Base-by-base conservation (phyloP, 192 early-diverging fungal genomes). In the Pilobolus umbonatus region DNA sequence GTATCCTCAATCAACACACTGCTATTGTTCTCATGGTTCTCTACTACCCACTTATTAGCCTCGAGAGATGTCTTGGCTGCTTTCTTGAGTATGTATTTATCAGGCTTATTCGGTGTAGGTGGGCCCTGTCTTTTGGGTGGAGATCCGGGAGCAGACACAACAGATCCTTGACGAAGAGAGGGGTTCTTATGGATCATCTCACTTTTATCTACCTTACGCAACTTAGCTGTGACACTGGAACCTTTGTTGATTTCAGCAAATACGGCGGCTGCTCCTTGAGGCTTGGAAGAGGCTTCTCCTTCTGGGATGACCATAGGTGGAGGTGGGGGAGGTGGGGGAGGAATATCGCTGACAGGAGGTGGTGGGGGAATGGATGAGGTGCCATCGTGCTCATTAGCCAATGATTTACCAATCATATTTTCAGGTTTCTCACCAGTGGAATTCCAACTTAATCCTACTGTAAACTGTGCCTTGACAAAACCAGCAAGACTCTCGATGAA, bases 151-250 rank as follows among this genome's bases (percentile, higher is more conserved):
- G 50, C 25, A 5, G 25, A 14, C n/a, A 92, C 89, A 21, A 79
- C 65, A 30, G 80, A 73, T 34, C 74, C 68, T 5, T 80, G 81
- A 30, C 96, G 85, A 19, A 98, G 71, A 14, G 80, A 78, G 1
- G 96, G 96, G 83, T 98, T 98, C 75, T 98, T 98, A 79, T 98
- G 96, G 12, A 93, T 98, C 96, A 96, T 98, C 72, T 98, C 87
- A 58, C 79, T 83, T 72, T 87, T 89, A 57, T 95, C 93, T 1
- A 99, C 96, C 71, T 96, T 95, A 48, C 89, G 86, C 64, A 99
- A 75, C n/a, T 87, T 88, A 30, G 85, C 49, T 2, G 90, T 88
- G 55, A 89, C 74, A 6, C 53, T 72, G 43, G 74, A 73, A 55
- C 92, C 95, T 45, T 85, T 80, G 81, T 94, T 95, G 63, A 98